Evolutionary conservation across 2,329 filamentous ascomycete species (phyloP).

Genomic region (Phialocephala sp.): DNA sequence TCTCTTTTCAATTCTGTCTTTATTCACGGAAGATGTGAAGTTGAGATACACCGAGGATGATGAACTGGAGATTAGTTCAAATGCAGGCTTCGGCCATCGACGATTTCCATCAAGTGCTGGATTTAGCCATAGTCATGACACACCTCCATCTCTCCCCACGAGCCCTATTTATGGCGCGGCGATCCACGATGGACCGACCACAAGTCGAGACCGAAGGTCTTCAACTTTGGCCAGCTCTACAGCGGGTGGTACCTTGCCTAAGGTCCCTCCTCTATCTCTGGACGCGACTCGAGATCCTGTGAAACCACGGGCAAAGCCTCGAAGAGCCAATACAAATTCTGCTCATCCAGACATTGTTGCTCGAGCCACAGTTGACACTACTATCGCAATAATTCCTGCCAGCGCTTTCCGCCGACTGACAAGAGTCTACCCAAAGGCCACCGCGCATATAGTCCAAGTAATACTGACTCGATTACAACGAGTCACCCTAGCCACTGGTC

Average conservation of each 20-base stretch:
- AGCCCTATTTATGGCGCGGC: conserved; percentile 41
- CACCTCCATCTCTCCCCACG: conserved; percentile 42
- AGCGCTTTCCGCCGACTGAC: conserved; percentile 94
- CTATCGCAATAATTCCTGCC: conserved; percentile 96
- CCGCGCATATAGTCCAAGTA: conserved; percentile 96
- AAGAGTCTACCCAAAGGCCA: conserved; percentile 92
- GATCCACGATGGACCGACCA: conserved; percentile 50
- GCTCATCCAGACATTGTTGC: conserved; percentile 97
- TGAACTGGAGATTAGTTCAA: conserved; percentile 44
- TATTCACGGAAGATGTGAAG: conserved; percentile 95
- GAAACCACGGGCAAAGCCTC: conserved; percentile 44
- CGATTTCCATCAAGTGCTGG: conserved; percentile 36
- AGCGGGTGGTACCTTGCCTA: conserved; percentile 53
- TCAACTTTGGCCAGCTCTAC: conserved; percentile 42
- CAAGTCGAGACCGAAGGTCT: conserved; percentile 54
- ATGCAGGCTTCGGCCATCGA: conserved; percentile 40
- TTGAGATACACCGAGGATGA: conserved; percentile 72
- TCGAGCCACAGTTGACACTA: conserved; percentile 94
- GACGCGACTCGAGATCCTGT: conserved; percentile 50
- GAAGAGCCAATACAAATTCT: conserved; percentile 66
- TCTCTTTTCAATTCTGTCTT: conserved; percentile 92
- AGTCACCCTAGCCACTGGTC: conserved; percentile 92
- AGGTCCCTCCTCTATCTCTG: conserved; percentile 77
- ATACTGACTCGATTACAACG: conserved; percentile 93
- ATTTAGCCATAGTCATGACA: conserved; percentile 38